Base-by-base conservation (phyloP, 2,329 filamentous ascomycete genomes). In the Exophiala sp. region DNA sequence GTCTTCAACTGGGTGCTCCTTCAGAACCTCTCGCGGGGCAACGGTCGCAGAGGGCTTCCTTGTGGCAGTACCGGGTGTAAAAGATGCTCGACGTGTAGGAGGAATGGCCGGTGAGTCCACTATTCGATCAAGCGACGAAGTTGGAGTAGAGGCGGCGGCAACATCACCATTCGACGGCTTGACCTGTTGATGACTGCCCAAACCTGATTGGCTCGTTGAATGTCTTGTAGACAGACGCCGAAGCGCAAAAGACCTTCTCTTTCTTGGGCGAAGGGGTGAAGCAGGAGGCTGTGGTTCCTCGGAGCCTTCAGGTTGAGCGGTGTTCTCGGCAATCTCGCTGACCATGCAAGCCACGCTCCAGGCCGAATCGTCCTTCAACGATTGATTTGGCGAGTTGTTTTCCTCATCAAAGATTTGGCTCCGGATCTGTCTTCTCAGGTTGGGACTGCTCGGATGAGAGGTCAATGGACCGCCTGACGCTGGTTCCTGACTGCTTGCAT, bases 31-130 rank as follows among this genome's bases (percentile, higher is more conserved):
- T 43, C 43, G 41, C 9, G 50, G 43, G 2, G 14, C 1, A 11
- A 34, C 13, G 10, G 21, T 34, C 18, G 43, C 21, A 22, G 43
- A 51, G 21, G 46, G 21, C 35, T 55, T 57, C 41, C 58, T 58
- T 3, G 58, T 61, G 27, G 58, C 58, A 8, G 50, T 49, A 8
- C 58, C 58, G 37, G 58, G 58, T 1, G 52, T 50, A 45, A 58
- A 61, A 14, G 57, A 59, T 16, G 58, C 41, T 42, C 57, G 49
- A 14, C 57, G 58, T 13, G 52, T 52, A n/a, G 57, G 45, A 35
- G 56, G 56, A 30, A 53, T 51, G 3, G 52, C 40, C 21, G 48
- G 53, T 7, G 43, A 37, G n/a, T 56, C 53, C 14, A 35, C 40
- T 14, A 58, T 48, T 22, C 42, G 44, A 37, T 60, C 58, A 19